Conservation (phyloP, 306 rosid species). For the Adenanthera pavonina region DNA sequence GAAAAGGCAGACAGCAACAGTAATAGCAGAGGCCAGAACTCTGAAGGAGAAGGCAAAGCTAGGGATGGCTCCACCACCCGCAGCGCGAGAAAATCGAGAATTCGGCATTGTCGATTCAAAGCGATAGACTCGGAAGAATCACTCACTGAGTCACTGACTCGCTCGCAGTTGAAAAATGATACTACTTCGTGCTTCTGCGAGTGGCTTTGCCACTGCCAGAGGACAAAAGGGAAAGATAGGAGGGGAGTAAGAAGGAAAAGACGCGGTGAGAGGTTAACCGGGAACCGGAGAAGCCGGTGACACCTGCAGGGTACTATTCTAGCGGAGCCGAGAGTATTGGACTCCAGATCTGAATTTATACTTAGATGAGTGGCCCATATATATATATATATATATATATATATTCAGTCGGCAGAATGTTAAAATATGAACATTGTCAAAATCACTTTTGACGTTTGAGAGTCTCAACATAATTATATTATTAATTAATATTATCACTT, state of each 20-base stretch:
- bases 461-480: too few relatives aligned
- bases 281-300: not conserved
- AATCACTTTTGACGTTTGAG: too few relatives aligned
- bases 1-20: constrained; percentile 49
- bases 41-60: constrained; percentile 48
- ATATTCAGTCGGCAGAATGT: not conserved
- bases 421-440: not conserved
- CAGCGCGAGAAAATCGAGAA: constrained; percentile 36
- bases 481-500: too few relatives aligned
- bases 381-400: too few relatives aligned
- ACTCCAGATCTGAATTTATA: too few relatives aligned
- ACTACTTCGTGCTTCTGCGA: not conserved
- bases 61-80: constrained; percentile 34
- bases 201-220: not conserved
- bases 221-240: not conserved
- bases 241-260: not conserved
- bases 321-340: not conserved
- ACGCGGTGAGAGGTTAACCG: not conserved
- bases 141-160: constrained; percentile 28
- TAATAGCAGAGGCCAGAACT: constrained; percentile 47
- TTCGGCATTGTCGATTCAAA: constrained; percentile 40
- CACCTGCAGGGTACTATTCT: not conserved
- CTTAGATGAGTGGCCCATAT: too few relatives aligned
- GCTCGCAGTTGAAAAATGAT: not conserved
- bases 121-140: constrained; percentile 32